Percentiles rank a stretch among this genome's conserved stretches.
Conservation (phyloP, 1,139 yeast genomes). For the Hansenula anomala region DNA sequence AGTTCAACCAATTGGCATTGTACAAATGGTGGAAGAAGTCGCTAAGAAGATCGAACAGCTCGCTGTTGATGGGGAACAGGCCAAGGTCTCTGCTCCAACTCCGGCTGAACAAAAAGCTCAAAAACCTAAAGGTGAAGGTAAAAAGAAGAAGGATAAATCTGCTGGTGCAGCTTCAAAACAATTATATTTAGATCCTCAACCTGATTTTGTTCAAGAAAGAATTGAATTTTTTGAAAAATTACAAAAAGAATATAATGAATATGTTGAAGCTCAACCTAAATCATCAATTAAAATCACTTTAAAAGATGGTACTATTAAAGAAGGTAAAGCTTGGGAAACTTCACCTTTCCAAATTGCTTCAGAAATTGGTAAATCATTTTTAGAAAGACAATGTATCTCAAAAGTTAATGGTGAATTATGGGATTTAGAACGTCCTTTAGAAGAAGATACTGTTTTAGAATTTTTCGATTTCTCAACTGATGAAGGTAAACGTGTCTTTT, state of each 20-base stretch:
- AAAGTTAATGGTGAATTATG: constrained; percentile 87
- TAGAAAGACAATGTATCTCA: constrained; percentile 85
- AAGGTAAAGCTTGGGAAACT: constrained; percentile 85
- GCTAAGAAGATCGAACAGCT: constrained; percentile 51
- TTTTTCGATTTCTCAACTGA: constrained; percentile 76
- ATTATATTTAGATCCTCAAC: constrained; percentile 68
- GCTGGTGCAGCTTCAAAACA: constrained; percentile 26
- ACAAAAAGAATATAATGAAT: constrained; percentile 73
- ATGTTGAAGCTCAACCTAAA: constrained; percentile 55
- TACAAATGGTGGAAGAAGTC: constrained; percentile 35
- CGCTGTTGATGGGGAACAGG: constrained; percentile 15
- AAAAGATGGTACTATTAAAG: constrained; percentile 78
- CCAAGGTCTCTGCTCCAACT: constrained; percentile 3
- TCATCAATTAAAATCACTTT: constrained; percentile 72
- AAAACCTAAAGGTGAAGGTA: constrained; percentile 17
- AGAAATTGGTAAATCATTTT: constrained; percentile 80
- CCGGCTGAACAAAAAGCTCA: constrained; percentile 8
- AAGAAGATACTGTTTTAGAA: constrained; percentile 63
- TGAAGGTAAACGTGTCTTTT: constrained; percentile 92
- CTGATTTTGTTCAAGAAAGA: constrained; percentile 77
- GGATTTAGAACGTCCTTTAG: constrained; percentile 96
- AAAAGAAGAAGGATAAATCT: constrained; percentile 24
- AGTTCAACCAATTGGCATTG: background rate
- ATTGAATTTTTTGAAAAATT: constrained; percentile 74
- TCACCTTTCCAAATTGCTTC: constrained; percentile 83